Evolutionary conservation across 129 eudicot genomes (phyloP), one percentile per base, ranked within the genome.

Genomic region (Sambucus nigra): DNA sequence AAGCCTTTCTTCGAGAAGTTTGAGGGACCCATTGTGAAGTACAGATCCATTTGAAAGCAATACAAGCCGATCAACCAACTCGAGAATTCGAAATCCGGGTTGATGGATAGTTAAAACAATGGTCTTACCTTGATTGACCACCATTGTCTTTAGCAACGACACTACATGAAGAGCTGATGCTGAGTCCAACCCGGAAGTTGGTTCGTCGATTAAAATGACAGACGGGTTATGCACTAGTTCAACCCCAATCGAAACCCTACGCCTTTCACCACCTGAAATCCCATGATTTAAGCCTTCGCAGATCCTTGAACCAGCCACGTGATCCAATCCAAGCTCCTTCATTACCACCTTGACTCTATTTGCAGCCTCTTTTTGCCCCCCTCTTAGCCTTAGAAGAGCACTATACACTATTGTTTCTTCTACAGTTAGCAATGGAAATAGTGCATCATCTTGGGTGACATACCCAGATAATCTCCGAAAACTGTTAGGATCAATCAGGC

Each of bases 131-230:
- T 73, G 74, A 58, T 41, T 70, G 0, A 16, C 61, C 5, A 68
- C 91, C 91, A 82, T 82, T 0, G 76, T 61, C 65, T 76, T 82
- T 2, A 92, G 88, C 44, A 82, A 70, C 0, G 81, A 65, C 0
- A 92, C 55, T 2, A 92, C 72, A 18, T 88, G 89, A 28, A 86
- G 84, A 32, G 96, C 99, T 0, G 95, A 79, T 4, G 73, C 73
- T 3, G 99, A 92, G 45, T 92, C 99, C 18, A 92, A 60, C 47
- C 95, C 99, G 0, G 99, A 86, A 32, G 99, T 92, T 19, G 95
- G 99, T 62, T 92, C 99, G 22, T 92, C 95, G 10, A 92, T 68
- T 25, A 92, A 51, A 40, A 92, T 19, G 29, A 82, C 87, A 2
- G 73, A 38, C 4, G 96, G 99, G 48, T 92, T 84, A 41, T 92